Evolutionary conservation across 768 basidiomycete species (phyloP).

Genomic region (Hypsizygus marmoreus): DNA sequence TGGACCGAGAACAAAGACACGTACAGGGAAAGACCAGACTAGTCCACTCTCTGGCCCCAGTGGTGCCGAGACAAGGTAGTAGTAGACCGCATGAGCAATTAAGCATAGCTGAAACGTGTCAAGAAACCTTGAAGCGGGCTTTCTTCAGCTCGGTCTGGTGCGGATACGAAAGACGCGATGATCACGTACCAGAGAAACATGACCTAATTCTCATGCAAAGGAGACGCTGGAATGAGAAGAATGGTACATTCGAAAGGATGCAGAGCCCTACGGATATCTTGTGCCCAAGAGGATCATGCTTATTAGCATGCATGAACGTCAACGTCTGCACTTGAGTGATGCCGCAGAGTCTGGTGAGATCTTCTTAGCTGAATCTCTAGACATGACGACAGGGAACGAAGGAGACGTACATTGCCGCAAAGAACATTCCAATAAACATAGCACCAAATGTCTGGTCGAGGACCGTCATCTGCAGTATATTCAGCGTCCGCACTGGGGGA

Average conservation of each 20-base stretch:
- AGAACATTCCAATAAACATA: too few relatives aligned
- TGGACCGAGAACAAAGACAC: background rate
- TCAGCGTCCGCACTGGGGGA: too few relatives aligned
- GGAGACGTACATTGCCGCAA: too few relatives aligned
- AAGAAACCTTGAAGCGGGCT: background rate
- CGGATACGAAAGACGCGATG: background rate
- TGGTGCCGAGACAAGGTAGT: constrained; percentile 1
- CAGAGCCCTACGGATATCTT: background rate
- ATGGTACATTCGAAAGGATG: too few relatives aligned
- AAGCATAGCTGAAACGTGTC: background rate
- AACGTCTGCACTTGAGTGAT: background rate
- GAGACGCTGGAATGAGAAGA: too few relatives aligned
- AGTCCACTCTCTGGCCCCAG: background rate
- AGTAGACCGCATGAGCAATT: background rate
- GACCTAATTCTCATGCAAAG: too few relatives aligned
- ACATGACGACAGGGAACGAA: too few relatives aligned
- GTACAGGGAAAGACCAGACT: constrained; percentile 2
- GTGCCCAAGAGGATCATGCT: constrained; percentile 1
- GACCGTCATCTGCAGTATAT: too few relatives aligned
- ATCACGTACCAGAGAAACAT: background rate
- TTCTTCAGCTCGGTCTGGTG: too few relatives aligned
- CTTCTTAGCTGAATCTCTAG: too few relatives aligned
- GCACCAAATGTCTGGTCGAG: too few relatives aligned
- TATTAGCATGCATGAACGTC: background rate
- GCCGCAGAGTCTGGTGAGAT: constrained; percentile 1